phyloP scores from a whole-genome alignment of 352 stramenopile species.

The Phytophthora melonis region DNA sequence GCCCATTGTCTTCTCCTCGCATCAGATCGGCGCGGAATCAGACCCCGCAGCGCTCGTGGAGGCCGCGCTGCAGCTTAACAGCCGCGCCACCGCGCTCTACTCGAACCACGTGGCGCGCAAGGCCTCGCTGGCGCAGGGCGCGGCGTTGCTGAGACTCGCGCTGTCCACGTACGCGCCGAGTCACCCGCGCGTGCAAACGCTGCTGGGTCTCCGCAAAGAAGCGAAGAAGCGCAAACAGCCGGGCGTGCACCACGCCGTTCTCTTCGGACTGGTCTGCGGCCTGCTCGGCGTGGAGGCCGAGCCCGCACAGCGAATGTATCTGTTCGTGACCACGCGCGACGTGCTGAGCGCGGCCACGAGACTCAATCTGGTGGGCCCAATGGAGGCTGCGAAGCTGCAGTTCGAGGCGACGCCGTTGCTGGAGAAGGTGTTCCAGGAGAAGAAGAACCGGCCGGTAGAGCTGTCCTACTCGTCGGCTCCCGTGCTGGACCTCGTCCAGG shows the following conservation, averaged over 20 bases:
- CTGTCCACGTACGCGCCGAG: conserved; percentile 59
- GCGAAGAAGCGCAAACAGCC: conserved; percentile 58
- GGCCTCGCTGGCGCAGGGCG: conserved; percentile 77
- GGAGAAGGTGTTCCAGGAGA: conserved; percentile 66
- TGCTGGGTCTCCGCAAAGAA: conserved; percentile 61
- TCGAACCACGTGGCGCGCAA: conserved; percentile 87
- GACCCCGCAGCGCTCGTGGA: conserved; percentile 40
- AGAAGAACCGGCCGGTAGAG: conserved; percentile 70
- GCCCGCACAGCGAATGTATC: conserved; percentile 76
- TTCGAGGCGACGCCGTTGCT: conserved; percentile 60
- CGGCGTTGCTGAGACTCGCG: conserved; percentile 72
- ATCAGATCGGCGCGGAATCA: conserved; percentile 36
- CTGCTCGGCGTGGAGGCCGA: conserved; percentile 55
- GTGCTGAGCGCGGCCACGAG: conserved; percentile 80
- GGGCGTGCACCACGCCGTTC: conserved; percentile 70
- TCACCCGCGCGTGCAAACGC: conserved; percentile 40
- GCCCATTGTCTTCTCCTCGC: conserved; percentile 69
- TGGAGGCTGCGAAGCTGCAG: conserved; percentile 76
- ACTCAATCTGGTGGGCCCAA: conserved; percentile 80
- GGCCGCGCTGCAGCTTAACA: conserved; percentile 61
- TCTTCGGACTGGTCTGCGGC: conserved; percentile 76
- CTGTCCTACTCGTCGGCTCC: conserved; percentile 84
- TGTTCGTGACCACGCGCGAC: conserved; percentile 83
- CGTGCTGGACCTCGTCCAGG: conserved; percentile 83
- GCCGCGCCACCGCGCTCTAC: conserved; percentile 58